Evolutionary conservation across 1,284 basidiomycete genomes (phyloP).

Genomic region (Puccinia triticina): DNA sequence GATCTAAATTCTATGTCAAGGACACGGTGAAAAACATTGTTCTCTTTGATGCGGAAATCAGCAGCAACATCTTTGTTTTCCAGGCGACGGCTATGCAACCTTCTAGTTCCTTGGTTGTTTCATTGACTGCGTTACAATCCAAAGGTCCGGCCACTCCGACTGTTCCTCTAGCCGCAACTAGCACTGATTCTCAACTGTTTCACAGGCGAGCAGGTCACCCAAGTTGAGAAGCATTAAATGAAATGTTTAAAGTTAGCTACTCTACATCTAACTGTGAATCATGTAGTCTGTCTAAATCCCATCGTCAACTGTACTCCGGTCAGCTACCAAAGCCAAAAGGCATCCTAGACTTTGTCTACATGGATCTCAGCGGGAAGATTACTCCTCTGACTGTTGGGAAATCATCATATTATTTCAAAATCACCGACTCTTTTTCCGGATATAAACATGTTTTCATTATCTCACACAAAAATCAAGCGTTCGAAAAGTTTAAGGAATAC

Average conservation of each 20-base stretch:
- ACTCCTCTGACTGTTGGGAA: too few species aligned
- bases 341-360: not conserved
- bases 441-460: slow-evolving; percentile 22
- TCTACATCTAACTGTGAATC: slow-evolving; percentile 10
- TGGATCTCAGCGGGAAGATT: too few species aligned
- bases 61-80: not conserved
- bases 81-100: too few species aligned
- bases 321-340: not conserved
- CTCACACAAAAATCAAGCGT: slow-evolving; percentile 2
- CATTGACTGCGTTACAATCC: too few species aligned
- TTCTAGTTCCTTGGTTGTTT: too few species aligned
- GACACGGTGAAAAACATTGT: not conserved
- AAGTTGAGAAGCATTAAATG: not conserved
- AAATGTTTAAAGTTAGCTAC: not conserved
- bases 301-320: slow-evolving; percentile 1
- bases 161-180: not conserved
- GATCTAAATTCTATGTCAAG: not conserved
- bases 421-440: slow-evolving; percentile 2
- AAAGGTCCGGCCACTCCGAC: too few species aligned
- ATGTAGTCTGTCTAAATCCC: slow-evolving; percentile 16
- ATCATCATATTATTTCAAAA: too few species aligned
- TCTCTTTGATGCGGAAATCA: not conserved
- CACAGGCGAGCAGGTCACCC: not conserved
- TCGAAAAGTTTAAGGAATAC: not conserved
- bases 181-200: not conserved